Percentiles rank a stretch among this genome's conserved stretches.
phyloP scores from a whole-genome alignment of 805 yeast genomes.

The Komagataella ulmi region DNA sequence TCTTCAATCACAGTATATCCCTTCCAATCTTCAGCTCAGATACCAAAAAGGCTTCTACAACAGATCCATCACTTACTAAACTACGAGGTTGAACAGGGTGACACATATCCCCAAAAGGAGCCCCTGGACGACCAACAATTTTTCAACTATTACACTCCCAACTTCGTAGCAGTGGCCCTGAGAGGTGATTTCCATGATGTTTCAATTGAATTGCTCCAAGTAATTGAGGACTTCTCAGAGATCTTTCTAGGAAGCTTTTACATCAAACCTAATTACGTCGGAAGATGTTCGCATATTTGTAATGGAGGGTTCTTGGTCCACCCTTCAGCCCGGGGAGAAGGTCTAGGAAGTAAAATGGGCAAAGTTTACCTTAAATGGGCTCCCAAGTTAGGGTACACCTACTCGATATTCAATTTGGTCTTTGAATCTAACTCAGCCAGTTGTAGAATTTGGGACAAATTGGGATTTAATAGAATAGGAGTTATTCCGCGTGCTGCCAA shows the following conservation, averaged over 20 bases:
- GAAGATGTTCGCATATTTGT: conserved; percentile 77
- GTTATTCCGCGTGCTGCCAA: conserved; percentile 59
- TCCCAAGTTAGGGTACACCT: conserved; percentile 63
- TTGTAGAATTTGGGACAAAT: conserved; percentile 62
- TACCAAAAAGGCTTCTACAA: conserved; percentile 37
- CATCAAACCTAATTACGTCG: conserved; percentile 77
- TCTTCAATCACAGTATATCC: conserved; percentile 41
- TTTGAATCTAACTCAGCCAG: conserved; percentile 74
- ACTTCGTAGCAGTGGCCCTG: conserved; percentile 53
- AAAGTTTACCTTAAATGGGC: conserved; percentile 56
- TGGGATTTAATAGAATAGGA: conserved; percentile 78
- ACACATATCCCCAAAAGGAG: conserved; percentile 55
- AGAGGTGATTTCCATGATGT: conserved; percentile 19
- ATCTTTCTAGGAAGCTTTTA: conserved; percentile 60
- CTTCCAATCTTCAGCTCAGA: conserved; percentile 27
- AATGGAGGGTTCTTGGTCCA: conserved; percentile 80
- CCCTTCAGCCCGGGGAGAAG: conserved; percentile 39
- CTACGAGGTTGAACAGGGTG: conserved; percentile 54
- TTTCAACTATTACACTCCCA: conserved; percentile 49
- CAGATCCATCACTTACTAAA: conserved; percentile 42
- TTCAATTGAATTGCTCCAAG: conserved; percentile 6
- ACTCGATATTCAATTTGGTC: conserved; percentile 80
- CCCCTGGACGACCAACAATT: conserved; percentile 34
- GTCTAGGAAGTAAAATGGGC: conserved; percentile 60
- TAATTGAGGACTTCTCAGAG: conserved; percentile 27